Base-by-base conservation (phyloP, 768 basidiomycete genomes). In the Russula foetens region DNA sequence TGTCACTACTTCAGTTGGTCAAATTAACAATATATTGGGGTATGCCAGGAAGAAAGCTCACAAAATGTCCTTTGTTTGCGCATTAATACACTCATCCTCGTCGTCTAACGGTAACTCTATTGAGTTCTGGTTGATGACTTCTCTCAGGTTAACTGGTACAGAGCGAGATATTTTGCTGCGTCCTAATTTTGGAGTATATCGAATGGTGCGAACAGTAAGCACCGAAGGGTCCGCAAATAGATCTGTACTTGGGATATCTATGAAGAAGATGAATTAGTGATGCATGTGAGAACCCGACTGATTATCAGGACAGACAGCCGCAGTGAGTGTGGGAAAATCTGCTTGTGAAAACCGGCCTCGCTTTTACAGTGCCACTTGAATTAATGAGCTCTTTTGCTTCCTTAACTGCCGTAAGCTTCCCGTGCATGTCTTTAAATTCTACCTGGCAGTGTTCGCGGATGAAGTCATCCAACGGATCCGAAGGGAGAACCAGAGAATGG, bases 391-490 rank as follows among this genome's bases (percentile, higher is more conserved):
- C 54, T 49, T 60, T 46, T 14, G 54, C 31, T 29, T 33, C 24
- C 7, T 53, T 43, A 17, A 33, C 35, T 15, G 43, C 46, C n/a
- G 9, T 26, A 8, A 64, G 47, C 35, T 17, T 57, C 52, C 60
- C 65, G 33, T 24, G 21, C 43, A 33, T 31, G 19, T 47, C 23
- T 29, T 47, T 26, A 23, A 9, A 46, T 15, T 60, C 54, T 17
- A 48, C 7, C 17, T 39, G 44, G 24, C 54, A 60, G 41, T 54
- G 28, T 33, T 49, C 29, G 26, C 29, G 38, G 9, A 61, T 26
- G 12, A 65, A 38, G 39, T 61, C 44, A 2, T 58, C 57, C 35
- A 66, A 26, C 5, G 65, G 59, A 41, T 66, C 63, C 23, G 53
- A 51, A 14, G 57, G 62, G n/a, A 50, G 47, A 23, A 63, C 39